Conservation (phyloP, 257 asterid species). For the Scutellaria barbata region DNA sequence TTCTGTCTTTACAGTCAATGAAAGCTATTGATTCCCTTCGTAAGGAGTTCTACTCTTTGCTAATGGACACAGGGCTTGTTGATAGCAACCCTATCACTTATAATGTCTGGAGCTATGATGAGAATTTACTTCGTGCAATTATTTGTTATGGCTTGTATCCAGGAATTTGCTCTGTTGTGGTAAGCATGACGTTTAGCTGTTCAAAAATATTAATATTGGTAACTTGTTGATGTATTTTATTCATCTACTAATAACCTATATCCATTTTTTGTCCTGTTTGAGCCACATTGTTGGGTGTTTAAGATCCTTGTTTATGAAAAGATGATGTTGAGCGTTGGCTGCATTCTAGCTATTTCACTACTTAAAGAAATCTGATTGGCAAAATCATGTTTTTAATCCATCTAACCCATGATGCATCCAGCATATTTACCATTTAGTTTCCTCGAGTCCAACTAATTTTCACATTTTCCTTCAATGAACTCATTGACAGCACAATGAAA, state of each 20-base stretch:
- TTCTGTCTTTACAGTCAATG: constrained; percentile 87
- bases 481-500: constrained; percentile 80
- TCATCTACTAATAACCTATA: constrained; percentile 7
- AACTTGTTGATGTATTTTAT: constrained; percentile 27
- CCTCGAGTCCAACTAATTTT: background rate
- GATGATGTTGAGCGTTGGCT: constrained; percentile 1
- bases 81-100: constrained; percentile 73
- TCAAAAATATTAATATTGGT: background rate
- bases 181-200: constrained; percentile 44
- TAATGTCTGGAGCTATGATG: constrained; percentile 87
- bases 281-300: constrained; percentile 1
- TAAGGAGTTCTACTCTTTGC: constrained; percentile 77
- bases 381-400: constrained; percentile 8
- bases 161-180: constrained; percentile 93
- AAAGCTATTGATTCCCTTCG: constrained; percentile 91
- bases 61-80: constrained; percentile 84
- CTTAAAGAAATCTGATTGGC: constrained; percentile 20
- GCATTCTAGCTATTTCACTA: background rate
- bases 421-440: constrained; percentile 19
- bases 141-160: constrained; percentile 93
- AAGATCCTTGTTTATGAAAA: background rate
- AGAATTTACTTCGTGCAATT: constrained; percentile 78
- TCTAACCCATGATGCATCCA: background rate
- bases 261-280: background rate
- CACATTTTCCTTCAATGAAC: constrained; percentile 10